A percentile compares a stretch with the other conserved stretches of the same genome.
Evolutionary conservation across 2,329 filamentous ascomycete species (phyloP).

Genomic region (Albifimbria verrucaria): DNA sequence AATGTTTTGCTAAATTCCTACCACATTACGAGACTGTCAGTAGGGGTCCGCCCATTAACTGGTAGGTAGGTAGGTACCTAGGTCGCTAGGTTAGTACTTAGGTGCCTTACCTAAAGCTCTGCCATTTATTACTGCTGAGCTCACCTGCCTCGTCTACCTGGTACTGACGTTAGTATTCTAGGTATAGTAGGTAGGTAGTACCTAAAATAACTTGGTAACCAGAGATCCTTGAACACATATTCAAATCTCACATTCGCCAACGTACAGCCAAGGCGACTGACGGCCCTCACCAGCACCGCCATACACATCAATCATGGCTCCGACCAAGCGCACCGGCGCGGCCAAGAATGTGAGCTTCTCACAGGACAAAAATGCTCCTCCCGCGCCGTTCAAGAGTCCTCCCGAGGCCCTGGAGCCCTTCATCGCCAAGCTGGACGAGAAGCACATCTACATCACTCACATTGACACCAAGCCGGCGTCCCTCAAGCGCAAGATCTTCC

Average conservation of each 20-base stretch:
- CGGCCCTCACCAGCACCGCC: neutral
- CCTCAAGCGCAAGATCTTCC: constrained; percentile 81
- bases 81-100: no score
- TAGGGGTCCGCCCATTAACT: no score
- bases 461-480: constrained; percentile 67
- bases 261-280: constrained; percentile 1
- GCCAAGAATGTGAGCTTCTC: constrained; percentile 21
- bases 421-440: constrained; percentile 60
- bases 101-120: no score
- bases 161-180: no score
- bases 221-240: no score
- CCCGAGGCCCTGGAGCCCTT: constrained; percentile 63
- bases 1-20: no score
- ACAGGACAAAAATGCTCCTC: constrained; percentile 34
- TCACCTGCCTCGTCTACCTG: no score
- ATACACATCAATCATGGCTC: constrained; percentile 24
- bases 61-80: no score
- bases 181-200: no score
- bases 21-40: no score
- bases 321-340: constrained; percentile 30
- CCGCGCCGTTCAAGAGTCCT: constrained; percentile 65
- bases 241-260: constrained; percentile 7
- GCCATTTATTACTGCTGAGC: no score
- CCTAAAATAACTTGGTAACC: no score
- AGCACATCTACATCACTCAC: constrained; percentile 80